Evolutionary conservation across 805 yeast genomes (phyloP).

Genomic region (Candida sphagnicola): DNA sequence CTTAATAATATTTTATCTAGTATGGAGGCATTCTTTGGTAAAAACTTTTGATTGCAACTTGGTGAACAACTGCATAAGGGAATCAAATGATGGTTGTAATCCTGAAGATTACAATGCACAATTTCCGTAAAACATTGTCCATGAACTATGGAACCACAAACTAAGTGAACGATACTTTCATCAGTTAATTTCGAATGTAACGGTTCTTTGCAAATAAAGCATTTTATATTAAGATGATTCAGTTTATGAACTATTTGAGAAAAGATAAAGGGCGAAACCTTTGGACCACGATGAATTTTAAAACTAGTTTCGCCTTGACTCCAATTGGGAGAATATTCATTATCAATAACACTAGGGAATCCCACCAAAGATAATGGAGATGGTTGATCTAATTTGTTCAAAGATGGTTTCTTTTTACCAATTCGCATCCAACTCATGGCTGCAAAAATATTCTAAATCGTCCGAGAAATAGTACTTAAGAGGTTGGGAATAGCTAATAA

Average conservation of each 20-base stretch:
- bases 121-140: slow-evolving; percentile 46
- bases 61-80: background rate
- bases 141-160: slow-evolving; percentile 55
- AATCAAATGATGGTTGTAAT: background rate
- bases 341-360: slow-evolving; percentile 2
- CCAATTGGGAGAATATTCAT: slow-evolving; percentile 4
- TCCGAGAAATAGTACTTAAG: no score
- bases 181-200: slow-evolving; percentile 41
- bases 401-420: background rate
- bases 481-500: no score
- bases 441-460: no score
- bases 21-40: background rate
- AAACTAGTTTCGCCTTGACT: background rate
- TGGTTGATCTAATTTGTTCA: background rate
- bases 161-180: slow-evolving; percentile 44
- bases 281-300: slow-evolving; percentile 4
- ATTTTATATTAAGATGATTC: slow-evolving; percentile 13
- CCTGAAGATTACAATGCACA: background rate
- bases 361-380: slow-evolving; percentile 1
- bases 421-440: slow-evolving; percentile 1
- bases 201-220: slow-evolving; percentile 52
- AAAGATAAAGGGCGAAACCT: slow-evolving; percentile 19
- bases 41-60: background rate
- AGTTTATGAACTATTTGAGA: slow-evolving; percentile 8
- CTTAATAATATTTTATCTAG: background rate